A percentile compares a stretch with the other conserved stretches of the same genome.
These are phyloP conservation scores for Prillingera fragicola DNA, from an alignment of 1,284 basidiomycete genomes.

Conservation along the genomic window DNA sequence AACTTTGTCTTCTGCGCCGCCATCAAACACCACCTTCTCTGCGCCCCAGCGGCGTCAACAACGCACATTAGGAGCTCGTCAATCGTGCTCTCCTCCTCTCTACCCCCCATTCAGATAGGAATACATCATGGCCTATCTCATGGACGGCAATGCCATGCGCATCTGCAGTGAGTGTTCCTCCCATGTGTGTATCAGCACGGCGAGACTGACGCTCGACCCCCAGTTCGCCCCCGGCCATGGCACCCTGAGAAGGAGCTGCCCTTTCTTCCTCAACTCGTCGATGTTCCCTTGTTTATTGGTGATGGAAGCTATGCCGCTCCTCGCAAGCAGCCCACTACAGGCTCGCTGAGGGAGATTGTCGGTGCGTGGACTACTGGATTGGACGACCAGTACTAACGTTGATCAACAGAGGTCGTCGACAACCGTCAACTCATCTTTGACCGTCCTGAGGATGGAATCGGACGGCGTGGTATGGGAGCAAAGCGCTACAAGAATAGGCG, in stretches of 20 bases:
- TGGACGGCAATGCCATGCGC: constrained; percentile 23
- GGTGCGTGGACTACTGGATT: constrained; percentile 29
- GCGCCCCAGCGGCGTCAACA: not conserved
- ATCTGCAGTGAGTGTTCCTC: constrained; percentile 15
- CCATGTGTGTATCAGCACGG: not conserved
- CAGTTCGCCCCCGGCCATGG: constrained; percentile 87
- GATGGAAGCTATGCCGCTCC: constrained; percentile 66
- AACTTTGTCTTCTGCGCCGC: no score
- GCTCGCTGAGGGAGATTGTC: constrained; percentile 45
- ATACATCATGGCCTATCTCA: constrained; percentile 18
- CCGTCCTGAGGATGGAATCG: constrained; percentile 73
- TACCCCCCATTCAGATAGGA: no score
- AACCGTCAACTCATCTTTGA: constrained; percentile 75
- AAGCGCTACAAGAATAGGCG: constrained; percentile 81
- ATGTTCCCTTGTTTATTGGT: constrained; percentile 61
- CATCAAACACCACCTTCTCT: no score
- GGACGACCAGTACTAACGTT: not conserved
- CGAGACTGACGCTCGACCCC: not conserved
- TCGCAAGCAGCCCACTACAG: constrained; percentile 24
- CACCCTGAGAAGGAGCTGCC: constrained; percentile 69
- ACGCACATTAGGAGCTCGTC: no score
- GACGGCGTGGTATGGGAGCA: constrained; percentile 57
- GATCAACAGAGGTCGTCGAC: constrained; percentile 51
- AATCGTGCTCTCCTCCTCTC: no score
- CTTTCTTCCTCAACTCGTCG: constrained; percentile 61